Evolutionary conservation across 225 moss, liverwort and hornwort genomes (phyloP), one percentile per base, ranked within the genome.

Genomic region (Anthoceros angustus): DNA sequence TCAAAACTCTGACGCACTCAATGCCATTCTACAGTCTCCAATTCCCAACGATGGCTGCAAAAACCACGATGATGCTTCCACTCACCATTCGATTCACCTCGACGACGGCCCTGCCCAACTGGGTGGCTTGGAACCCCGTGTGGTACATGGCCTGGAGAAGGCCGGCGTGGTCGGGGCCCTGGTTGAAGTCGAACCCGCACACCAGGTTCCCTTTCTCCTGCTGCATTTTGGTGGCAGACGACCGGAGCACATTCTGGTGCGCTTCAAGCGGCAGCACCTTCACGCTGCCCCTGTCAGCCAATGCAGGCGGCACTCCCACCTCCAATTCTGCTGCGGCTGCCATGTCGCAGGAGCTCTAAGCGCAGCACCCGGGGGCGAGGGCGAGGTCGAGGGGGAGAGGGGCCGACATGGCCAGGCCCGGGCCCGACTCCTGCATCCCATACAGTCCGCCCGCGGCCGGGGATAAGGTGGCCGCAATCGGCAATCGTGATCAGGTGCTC

Each of bases 101-200:
- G 40, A 77, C 69, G 63, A 98, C 70, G 5, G 92, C 95, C 71
- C 79, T 83, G 20, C 95, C 95, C 42, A 98, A 69, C 68, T 87
- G 82, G 24, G 88, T 75, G 7, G 95, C 95, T 66, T 98, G 95
- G 71, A 98, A 98, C 42, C 95, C 92, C 0, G 95, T 98, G 48
- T 63, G 73, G 61, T 66, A 62, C 39, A 98, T 24, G 39, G 87
- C 79, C 25, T 74, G 78, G 71, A 98, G 71, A 43, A 98, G 80
- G 16, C 84, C 86, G 16, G 78, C 74, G 41, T 89, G 82, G 49
- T 89, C 60, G 14, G 89, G 70, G 12, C 95, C 95, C 6, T 61
- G n/a, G 66, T 92, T 98, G 74, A 98, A 98, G 67, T 98, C 92
- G 69, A 91, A 98, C 3, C 95, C 95, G 12, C 46, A 64, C 8